These are phyloP conservation scores for Teratosphaeria gauchensis DNA, from an alignment of 2,329 filamentous ascomycete genomes.

Conservation along the genomic window DNA sequence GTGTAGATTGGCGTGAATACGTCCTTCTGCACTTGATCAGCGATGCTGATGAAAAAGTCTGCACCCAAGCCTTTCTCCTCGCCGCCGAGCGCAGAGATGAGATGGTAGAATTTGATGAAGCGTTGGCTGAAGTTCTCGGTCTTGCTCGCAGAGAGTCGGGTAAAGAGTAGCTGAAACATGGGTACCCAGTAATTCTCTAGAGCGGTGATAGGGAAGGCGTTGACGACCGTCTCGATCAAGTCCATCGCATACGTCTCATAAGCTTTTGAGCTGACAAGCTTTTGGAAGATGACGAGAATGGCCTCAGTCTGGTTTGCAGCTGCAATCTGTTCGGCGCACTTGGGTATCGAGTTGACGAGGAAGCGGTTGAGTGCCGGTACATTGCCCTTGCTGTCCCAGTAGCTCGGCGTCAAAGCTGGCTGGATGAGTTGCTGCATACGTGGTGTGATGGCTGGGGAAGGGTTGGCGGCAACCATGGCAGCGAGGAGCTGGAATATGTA, in stretches of 20 bases:
- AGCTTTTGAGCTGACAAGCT: constrained; percentile 68
- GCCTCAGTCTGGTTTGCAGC: constrained; percentile 74
- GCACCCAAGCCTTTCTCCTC: constrained; percentile 76
- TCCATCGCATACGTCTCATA: constrained; percentile 85
- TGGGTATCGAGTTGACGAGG: constrained; percentile 72
- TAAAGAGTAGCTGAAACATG: constrained; percentile 74
- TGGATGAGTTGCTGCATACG: constrained; percentile 72
- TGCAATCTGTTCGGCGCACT: constrained; percentile 62
- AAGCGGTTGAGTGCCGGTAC: constrained; percentile 83
- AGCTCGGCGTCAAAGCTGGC: constrained; percentile 66
- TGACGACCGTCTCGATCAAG: constrained; percentile 70
- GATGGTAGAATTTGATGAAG: constrained; percentile 91
- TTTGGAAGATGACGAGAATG: constrained; percentile 92
- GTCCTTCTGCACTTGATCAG: constrained; percentile 67
- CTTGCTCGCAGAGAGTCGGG: constrained; percentile 58
- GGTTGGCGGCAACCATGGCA: constrained; percentile 78
- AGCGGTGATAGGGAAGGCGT: constrained; percentile 61
- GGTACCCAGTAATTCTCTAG: constrained; percentile 69
- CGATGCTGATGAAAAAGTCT: constrained; percentile 80
- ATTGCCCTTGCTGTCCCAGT: constrained; percentile 91
- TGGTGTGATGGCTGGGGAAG: constrained; percentile 63
- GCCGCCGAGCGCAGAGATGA: constrained; percentile 58
- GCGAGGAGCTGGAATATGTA: constrained; percentile 96
- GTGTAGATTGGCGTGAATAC: constrained; percentile 82
- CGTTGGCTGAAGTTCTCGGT: constrained; percentile 77